These are phyloP conservation scores for Coelastrella sp. DNA, from an alignment of 139 green algal genomes.

Conservation along the genomic window DNA sequence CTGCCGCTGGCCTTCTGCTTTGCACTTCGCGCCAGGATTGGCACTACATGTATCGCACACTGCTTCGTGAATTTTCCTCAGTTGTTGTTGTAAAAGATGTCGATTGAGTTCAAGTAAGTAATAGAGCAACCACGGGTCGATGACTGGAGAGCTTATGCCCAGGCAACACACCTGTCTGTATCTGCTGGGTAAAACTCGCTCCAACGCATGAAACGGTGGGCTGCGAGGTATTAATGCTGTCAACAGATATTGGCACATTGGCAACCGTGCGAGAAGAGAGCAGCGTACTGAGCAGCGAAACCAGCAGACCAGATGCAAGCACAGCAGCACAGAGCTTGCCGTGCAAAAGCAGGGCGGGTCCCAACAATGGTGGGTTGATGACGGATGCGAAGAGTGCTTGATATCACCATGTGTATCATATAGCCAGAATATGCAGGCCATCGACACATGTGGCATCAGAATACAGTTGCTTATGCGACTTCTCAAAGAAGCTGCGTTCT, in stretches of 20 bases:
- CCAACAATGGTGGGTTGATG: slow-evolving; percentile 9
- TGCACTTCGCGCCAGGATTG: neutral
- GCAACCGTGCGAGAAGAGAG: neutral
- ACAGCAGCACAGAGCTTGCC: neutral
- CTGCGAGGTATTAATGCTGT: neutral
- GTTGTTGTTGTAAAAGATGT: no score
- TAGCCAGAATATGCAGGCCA: neutral
- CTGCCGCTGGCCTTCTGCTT: no score
- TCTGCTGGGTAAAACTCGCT: no score
- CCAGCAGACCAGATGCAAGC: neutral
- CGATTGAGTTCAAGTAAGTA: no score
- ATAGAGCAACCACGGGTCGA: no score
- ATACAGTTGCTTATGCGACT: no score
- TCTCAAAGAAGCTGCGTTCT: no score
- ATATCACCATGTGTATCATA: neutral
- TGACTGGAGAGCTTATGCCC: no score
- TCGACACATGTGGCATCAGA: no score
- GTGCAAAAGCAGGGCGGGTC: neutral
- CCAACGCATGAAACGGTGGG: neutral
- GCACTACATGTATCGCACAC: neutral
- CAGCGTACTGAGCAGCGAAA: neutral
- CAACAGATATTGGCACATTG: neutral
- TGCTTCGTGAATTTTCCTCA: no score
- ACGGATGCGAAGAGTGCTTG: neutral
- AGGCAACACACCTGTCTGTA: no score